Base-by-base conservation (phyloP, 2,329 filamentous ascomycete species). In the Exutisphaerella laricina region DNA sequence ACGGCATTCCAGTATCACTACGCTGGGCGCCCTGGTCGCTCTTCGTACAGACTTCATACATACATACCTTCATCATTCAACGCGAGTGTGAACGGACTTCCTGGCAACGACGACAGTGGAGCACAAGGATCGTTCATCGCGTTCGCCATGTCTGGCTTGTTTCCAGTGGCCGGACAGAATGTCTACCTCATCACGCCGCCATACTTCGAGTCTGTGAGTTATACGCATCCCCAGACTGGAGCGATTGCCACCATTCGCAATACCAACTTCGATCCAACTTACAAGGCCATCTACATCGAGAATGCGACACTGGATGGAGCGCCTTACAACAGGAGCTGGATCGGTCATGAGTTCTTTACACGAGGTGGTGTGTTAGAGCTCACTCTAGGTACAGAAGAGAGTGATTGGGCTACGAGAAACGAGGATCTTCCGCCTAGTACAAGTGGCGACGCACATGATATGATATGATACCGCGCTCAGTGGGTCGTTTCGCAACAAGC, bases 1-100 rank as follows among this genome's bases (percentile, higher is more conserved):
- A 68, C 66, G 2, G 65, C 69, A 1, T 69, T 65, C 34, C 60
- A 67, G 50, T 66, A 68, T 18, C 68, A 70, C 43, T 70, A 68
- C 45, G 66, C 66, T 1, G 66, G 67, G 0, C 51, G 66, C 3
- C 68, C 67, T 1, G 67, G 50, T 3, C 46, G 45, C n/a, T 49
- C 47, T n/a, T 33, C 49, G 4, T 41, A 43, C n/a, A 31, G 51
- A 13, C 25, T 54, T 3, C 51, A 52, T 20, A 51, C 45, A 2
- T 55, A 53, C 25, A 51, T 56, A 17, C 53, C 53, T 1, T 40
- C 43, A 9, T 43, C 33, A 1, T 56, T 56, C 46, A 55, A 55
- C 30, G 40, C 36, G 4, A 41, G 40, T 17, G 30, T 46, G 1
- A 50, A 45, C 16, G 51, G 51, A 2, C 18, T 55, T 1, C 50